Evolutionary conservation across 371 early-diverging fungal genomes (phyloP).

Genomic region (Smittium mucronatum): DNA sequence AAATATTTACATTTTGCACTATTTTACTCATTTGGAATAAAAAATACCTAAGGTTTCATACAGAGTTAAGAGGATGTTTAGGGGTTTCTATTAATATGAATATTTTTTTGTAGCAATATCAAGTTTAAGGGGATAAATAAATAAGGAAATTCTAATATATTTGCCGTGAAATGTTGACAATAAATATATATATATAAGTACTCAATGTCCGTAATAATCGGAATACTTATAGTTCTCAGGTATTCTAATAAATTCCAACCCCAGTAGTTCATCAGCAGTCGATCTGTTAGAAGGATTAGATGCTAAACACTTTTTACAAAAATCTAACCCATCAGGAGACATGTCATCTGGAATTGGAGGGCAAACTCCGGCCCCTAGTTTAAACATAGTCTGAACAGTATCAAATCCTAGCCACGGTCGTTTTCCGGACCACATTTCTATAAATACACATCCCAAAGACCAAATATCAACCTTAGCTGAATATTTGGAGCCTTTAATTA

Average conservation of each 20-base stretch:
- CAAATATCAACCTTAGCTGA: constrained; percentile 66
- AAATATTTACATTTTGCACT: too few species aligned
- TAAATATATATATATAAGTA: not conserved
- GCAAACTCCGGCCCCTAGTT: constrained; percentile 37
- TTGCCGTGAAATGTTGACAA: too few species aligned
- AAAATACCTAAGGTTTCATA: too few species aligned
- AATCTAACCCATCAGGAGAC: constrained; percentile 45
- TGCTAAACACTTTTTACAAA: constrained; percentile 49
- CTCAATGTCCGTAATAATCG: constrained; percentile 12
- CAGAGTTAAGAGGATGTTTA: too few species aligned
- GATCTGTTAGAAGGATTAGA: constrained; percentile 50
- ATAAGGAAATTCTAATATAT: too few species aligned
- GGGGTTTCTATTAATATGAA: too few species aligned
- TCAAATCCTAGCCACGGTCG: constrained; percentile 66
- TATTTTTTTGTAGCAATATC: too few species aligned
- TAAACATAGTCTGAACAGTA: constrained; percentile 56
- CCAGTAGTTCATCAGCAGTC: constrained; percentile 45
- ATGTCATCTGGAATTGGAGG: constrained; percentile 57
- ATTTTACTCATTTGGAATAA: too few species aligned
- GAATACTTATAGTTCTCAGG: constrained; percentile 22
- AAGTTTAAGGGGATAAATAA: too few species aligned
- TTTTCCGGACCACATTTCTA: constrained; percentile 86
- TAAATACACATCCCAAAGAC: constrained; percentile 71
- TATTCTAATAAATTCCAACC: constrained; percentile 24
- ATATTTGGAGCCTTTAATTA: constrained; percentile 62